Base-by-base conservation (phyloP, 73 alveolate species). In the Loxodes magnus region DNA sequence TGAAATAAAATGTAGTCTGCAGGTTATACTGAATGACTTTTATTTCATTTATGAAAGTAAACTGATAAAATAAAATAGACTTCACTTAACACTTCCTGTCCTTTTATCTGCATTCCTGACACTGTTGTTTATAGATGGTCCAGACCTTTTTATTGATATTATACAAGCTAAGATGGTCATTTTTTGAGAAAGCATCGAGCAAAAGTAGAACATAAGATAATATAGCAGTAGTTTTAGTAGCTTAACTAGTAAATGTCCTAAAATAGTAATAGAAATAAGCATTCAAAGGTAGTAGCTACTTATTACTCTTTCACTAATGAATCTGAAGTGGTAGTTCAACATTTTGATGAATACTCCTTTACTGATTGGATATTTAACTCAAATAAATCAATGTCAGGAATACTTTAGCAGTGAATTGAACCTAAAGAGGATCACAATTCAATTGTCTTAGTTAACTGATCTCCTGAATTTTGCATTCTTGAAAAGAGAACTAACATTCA, bases 81-180 rank as follows among this genome's bases (percentile, higher is more conserved):
- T n/a, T n/a, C n/a, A n/a, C n/a, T n/a, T n/a, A n/a, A n/a, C n/a
- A n/a, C n/a, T n/a, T 46, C 70, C 33, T 69, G 83, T 50, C 77
- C 77, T 2, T 57, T 60, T 4, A 62, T 69, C 9, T 61, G 59
- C 35, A 44, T 69, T 15, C 77, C 90, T 27, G 95, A 82, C 39
- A 82, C 95, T 30, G 69, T 82, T 0, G 73, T 82, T 4, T 82
- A 77, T 49, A 62, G 84, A 28, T 77, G 84, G 61, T 82, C 90
- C 10, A 28, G 77, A 51, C 95, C 95, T 19, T 82, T 76, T 43
- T 82, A 77, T 54, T 82, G 95, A 90, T 82, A 82, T 43, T 82
- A 62, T 41, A 77, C 91, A 42, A 68, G 72, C 16, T 57, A 61
- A 15, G 71, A 71, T 58, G 95, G 95, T 3, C 59, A 75, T 20